Base-by-base conservation (phyloP, 2,329 filamentous ascomycete species). In the Botrytis cinerea region DNA sequence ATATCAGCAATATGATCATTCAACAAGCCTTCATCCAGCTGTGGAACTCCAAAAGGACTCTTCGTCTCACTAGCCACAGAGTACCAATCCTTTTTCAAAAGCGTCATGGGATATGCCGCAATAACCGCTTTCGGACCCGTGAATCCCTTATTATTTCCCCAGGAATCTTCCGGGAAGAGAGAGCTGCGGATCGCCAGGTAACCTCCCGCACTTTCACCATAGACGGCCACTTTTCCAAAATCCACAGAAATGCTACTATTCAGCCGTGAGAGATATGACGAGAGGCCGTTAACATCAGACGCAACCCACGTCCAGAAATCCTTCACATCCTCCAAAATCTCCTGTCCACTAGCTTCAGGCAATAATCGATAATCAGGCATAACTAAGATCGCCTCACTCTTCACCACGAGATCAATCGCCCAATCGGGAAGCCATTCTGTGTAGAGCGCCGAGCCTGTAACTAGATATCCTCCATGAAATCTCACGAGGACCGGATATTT, bases 281-380 rank as follows among this genome's bases (percentile, higher is more conserved):
- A 57, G 6, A 57, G 51, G 18, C 51, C 51, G n/a, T 57, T 28
- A 8, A 16, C 25, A 6, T 25, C 48, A 57, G 51, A 57, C 6
- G 28, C 71, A 64, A 86, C 75, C 86, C 86, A 88, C 6, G 73
- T 74, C 84, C 84, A 88, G 76, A 86, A 85, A 74, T 85, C 83
- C 16, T 79, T 71, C 0, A 87, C 73, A 76, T 88, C 86, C 6
- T 82, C 76, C 38, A 86, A 80, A 73, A 87, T 84, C 25, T 87
- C 84, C 4, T 79, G 68, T 48, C 84, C 84, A 32, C 73, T 84
- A 67, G 83, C 80, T 74, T 87, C 85, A 35, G 86, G 86, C n/a
- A 86, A 73, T 4, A 88, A 83, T 16, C 86, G 85, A 79, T 88
- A 86, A 78, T 86, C 84, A 0, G 86, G 84, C 4, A 82, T 80